Conservation (phyloP, 371 early-diverging fungal genomes). For the Mortierella sp. region DNA sequence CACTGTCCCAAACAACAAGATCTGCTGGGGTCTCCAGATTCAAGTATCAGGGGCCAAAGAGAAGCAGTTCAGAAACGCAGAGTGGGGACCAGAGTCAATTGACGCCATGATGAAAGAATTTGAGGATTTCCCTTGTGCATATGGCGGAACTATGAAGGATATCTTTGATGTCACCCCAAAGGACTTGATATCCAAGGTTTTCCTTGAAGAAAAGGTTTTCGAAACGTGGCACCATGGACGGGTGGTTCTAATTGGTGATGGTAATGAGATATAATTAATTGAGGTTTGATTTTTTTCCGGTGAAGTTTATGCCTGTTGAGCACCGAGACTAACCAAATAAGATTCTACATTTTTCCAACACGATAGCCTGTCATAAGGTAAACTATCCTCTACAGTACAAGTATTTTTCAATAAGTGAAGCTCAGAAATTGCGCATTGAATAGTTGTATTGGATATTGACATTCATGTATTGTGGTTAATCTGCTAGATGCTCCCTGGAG, state of each 20-base stretch:
- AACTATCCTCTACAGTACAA: no score
- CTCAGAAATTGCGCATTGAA: no score
- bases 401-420: no score
- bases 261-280: background rate
- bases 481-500: slow-evolving; percentile 8
- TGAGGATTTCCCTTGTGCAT: background rate
- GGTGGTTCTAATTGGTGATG: background rate
- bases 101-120: slow-evolving; percentile 5
- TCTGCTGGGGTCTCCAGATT: background rate
- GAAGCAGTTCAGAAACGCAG: background rate
- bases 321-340: no score
- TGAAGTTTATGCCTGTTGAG: background rate
- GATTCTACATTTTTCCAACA: no score
- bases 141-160: background rate
- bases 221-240: slow-evolving; percentile 1
- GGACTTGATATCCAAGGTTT: slow-evolving; percentile 2
- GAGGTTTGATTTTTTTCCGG: no score
- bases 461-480: background rate
- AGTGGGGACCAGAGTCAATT: slow-evolving; percentile 7
- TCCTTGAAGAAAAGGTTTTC: slow-evolving; percentile 8
- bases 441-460: no score
- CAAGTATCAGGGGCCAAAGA: background rate
- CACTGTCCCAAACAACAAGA: background rate
- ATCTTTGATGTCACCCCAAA: background rate
- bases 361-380: slow-evolving; percentile 13